phyloP scores from a whole-genome alignment of 164 flowering plant genomes.

The Vitis cinerea region DNA sequence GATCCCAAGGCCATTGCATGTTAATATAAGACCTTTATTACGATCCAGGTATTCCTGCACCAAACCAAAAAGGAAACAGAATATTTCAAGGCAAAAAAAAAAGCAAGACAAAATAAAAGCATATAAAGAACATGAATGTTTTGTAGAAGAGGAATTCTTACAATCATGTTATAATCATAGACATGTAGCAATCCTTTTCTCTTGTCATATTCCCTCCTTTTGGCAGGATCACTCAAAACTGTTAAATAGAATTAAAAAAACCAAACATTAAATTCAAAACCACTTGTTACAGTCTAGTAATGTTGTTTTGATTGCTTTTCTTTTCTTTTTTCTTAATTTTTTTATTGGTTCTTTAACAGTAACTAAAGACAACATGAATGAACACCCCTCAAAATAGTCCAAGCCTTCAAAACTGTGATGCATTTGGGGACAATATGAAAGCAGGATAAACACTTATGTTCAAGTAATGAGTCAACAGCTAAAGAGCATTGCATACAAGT shows the following conservation, averaged over 20 bases:
- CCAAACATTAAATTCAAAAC: background rate
- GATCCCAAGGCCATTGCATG: conserved; percentile 94
- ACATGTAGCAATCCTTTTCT: conserved; percentile 43
- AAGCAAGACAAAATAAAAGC: background rate
- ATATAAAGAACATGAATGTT: background rate
- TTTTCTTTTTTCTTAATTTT: no score
- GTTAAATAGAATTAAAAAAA: conserved; percentile 12
- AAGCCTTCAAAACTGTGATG: no score
- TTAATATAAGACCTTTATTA: conserved; percentile 80
- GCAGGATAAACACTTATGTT: no score
- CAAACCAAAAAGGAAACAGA: background rate
- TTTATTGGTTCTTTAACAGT: no score
- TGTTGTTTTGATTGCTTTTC: no score
- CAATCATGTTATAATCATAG: conserved; percentile 56
- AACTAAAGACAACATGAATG: no score
- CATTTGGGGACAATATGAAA: no score
- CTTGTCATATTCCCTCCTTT: conserved; percentile 74
- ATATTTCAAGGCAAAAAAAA: background rate
- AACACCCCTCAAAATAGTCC: no score
- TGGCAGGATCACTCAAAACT: conserved; percentile 84
- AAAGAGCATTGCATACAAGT: no score
- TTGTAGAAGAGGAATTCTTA: conserved; percentile 29
- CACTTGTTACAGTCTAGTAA: no score
- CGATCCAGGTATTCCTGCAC: conserved; percentile 83
- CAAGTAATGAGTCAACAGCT: no score